Percentiles rank a stretch among this genome's conserved stretches.
Conservation (phyloP, 805 yeast genomes). For the Yarrowia hollandica region DNA sequence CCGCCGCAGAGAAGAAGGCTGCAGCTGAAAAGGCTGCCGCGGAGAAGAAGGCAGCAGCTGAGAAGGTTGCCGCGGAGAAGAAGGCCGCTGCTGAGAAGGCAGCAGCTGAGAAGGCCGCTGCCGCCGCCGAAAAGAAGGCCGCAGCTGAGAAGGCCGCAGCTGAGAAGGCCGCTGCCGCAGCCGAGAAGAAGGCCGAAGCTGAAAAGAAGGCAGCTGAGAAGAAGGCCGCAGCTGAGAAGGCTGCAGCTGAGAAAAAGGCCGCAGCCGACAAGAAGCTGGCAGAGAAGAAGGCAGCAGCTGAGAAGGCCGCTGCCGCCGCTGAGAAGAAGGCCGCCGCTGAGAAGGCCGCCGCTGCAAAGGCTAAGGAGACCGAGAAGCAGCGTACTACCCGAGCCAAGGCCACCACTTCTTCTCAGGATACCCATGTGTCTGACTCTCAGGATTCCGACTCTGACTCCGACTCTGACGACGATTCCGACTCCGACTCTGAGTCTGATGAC, state of each 20-base stretch:
- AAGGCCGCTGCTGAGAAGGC: background rate
- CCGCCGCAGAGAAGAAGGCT: background rate
- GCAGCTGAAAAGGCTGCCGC: background rate
- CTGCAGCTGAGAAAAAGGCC: background rate
- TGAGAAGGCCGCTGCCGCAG: too few relatives aligned
- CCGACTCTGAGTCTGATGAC: background rate
- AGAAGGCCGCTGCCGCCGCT: too few relatives aligned
- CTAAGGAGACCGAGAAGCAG: too few relatives aligned
- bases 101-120: background rate
- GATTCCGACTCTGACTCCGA: slow-evolving; percentile 3
- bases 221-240: background rate
- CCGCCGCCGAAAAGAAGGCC: too few relatives aligned
- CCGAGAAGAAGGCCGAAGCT: background rate
- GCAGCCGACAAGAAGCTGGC: too few relatives aligned
- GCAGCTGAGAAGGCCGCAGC: too few relatives aligned
- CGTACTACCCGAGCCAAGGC: too few relatives aligned
- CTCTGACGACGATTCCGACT: background rate
- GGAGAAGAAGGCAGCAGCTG: too few relatives aligned
- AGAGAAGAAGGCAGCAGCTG: background rate
- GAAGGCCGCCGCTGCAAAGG: too few relatives aligned
- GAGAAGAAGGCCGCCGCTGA: too few relatives aligned
- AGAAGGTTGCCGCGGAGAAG: too few relatives aligned
- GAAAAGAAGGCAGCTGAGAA: background rate
- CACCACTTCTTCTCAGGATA: background rate
- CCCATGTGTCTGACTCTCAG: slow-evolving; percentile 6